These are phyloP conservation scores for Blepharisma stoltei DNA, from an alignment of 73 alveolate genomes.

Conservation along the genomic window DNA sequence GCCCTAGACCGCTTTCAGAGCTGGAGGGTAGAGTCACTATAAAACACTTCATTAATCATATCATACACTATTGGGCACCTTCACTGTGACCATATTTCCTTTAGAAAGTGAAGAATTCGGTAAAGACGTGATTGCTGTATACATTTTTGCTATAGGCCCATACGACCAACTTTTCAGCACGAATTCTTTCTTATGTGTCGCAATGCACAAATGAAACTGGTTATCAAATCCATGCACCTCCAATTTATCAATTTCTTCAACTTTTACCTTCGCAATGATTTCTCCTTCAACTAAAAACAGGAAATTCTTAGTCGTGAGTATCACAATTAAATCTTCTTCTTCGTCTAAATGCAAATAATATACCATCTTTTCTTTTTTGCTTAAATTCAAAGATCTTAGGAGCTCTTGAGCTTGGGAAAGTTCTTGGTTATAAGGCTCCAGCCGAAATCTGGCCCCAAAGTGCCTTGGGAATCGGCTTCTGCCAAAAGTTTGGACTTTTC, in stretches of 20 bases:
- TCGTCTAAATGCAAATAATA: not conserved
- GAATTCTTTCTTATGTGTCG: not conserved
- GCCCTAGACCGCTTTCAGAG: too few species aligned
- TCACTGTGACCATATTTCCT: too few species aligned
- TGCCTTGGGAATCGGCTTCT: conserved; percentile 88
- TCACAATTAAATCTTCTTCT: not conserved
- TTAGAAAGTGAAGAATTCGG: too few species aligned
- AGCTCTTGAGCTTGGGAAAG: conserved; percentile 25
- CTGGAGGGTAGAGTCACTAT: too few species aligned
- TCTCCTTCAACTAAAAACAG: not conserved
- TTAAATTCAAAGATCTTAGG: not conserved
- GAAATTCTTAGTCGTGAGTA: not conserved
- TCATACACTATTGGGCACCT: too few species aligned
- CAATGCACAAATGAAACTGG: not conserved
- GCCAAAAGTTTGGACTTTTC: conserved; percentile 65
- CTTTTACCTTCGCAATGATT: not conserved
- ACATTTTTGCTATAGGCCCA: too few species aligned
- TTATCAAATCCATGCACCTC: conserved; percentile 2
- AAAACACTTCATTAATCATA: too few species aligned
- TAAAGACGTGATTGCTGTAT: too few species aligned
- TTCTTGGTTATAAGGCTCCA: conserved; percentile 79
- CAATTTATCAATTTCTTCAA: not conserved
- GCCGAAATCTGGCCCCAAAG: conserved; percentile 52
- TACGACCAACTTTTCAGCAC: not conserved
- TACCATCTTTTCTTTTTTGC: not conserved